Evolutionary conservation across 169 alveolate genomes (phyloP).

Genomic region (Amoebophrya sp.): DNA sequence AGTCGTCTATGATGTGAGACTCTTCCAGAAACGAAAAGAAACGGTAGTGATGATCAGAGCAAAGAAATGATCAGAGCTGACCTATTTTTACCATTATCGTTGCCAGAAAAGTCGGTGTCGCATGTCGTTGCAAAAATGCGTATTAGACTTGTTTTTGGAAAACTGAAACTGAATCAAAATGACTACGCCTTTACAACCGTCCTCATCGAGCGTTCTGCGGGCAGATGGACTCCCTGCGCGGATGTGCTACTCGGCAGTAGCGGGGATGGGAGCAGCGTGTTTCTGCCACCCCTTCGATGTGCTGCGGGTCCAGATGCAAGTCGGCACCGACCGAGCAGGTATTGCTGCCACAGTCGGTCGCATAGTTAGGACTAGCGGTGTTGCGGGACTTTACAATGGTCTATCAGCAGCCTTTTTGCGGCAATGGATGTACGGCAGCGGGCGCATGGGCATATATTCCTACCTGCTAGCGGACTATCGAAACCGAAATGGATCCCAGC

Average conservation of each 20-base stretch:
- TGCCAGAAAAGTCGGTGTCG: too few relatives aligned
- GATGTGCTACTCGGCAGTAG: conserved; percentile 11
- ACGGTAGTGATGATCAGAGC: too few relatives aligned
- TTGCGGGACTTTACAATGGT: neutral
- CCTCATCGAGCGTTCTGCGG: too few relatives aligned
- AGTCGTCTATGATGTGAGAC: too few relatives aligned
- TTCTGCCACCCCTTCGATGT: conserved; percentile 22
- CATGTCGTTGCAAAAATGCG: too few relatives aligned
- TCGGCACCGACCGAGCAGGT: neutral
- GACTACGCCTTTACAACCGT: too few relatives aligned
- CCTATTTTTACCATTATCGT: too few relatives aligned
- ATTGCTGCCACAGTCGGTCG: neutral
- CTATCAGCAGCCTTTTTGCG: neutral
- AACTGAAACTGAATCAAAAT: too few relatives aligned
- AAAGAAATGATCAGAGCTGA: too few relatives aligned
- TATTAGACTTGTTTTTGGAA: too few relatives aligned
- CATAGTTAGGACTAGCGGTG: conserved; percentile 1
- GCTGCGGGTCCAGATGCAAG: conserved; percentile 10
- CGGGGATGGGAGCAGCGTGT: conserved; percentile 15
- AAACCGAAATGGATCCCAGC: neutral
- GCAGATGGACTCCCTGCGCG: neutral
- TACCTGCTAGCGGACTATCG: neutral
- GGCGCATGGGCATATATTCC: neutral
- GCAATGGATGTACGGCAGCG: conserved; percentile 12
- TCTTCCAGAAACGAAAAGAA: too few relatives aligned